Evolutionary conservation across 2,329 filamentous ascomycete genomes (phyloP).

Genomic region (Neofusicoccum sp.): DNA sequence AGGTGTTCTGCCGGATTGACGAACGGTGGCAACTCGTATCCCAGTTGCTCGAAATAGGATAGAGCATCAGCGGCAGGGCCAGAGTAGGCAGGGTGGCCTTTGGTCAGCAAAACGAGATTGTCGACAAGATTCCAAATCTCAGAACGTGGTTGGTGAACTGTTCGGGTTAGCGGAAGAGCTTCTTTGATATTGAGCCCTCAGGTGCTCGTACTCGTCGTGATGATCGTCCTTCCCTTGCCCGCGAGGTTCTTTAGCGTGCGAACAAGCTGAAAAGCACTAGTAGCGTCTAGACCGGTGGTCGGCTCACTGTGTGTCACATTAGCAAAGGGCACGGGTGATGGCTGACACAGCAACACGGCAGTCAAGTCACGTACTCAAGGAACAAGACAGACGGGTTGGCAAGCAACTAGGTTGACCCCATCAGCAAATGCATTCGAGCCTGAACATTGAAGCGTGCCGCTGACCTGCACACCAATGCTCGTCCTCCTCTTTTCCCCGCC

Average conservation of each 20-base stretch:
- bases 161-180: not conserved
- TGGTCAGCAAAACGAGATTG: conserved; percentile 65
- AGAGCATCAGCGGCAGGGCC: conserved; percentile 59
- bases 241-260: conserved; percentile 68
- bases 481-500: conserved; percentile 76
- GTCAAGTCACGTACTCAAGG: conserved; percentile 51
- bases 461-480: conserved; percentile 69
- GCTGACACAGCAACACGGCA: not conserved
- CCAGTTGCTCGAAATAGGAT: conserved; percentile 61
- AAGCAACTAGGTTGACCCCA: conserved; percentile 48
- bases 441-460: not conserved
- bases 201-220: conserved; percentile 56
- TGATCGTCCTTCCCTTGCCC: conserved; percentile 65
- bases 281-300: conserved; percentile 74
- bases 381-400: conserved; percentile 76
- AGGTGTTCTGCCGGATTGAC: conserved; percentile 77
- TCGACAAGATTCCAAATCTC: conserved; percentile 80
- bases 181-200: not conserved
- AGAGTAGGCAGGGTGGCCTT: conserved; percentile 67
- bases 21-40: conserved; percentile 64
- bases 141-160: conserved; percentile 69
- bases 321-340: not conserved
- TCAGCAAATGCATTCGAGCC: not conserved
- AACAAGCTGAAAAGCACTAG: conserved; percentile 71
- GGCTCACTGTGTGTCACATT: conserved; percentile 51